A percentile compares a stretch with the other conserved stretches of the same genome.
Evolutionary conservation across 2,329 filamentous ascomycete genomes (phyloP).

Genomic region (Aspergillus bombycis): DNA sequence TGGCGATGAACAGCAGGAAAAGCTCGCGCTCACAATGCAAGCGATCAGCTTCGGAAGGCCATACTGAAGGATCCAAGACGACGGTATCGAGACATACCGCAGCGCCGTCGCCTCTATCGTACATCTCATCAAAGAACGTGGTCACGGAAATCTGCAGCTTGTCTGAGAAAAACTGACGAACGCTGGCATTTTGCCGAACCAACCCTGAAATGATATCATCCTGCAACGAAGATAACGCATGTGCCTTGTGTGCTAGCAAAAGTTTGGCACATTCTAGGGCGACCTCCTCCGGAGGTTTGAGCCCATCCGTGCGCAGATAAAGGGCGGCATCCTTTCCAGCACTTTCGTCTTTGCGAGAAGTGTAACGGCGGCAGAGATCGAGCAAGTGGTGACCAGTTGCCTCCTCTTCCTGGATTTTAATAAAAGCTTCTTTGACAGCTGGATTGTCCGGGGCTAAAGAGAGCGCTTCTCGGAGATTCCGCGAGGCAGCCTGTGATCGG

Average conservation of each 20-base stretch:
- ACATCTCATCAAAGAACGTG: conserved; percentile 53
- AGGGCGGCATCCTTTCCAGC: conserved; percentile 49
- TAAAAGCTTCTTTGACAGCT: conserved; percentile 49
- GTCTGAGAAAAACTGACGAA: conserved; percentile 47
- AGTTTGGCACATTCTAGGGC: conserved; percentile 49
- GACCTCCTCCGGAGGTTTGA: conserved; percentile 45
- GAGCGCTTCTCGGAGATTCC: conserved; percentile 54
- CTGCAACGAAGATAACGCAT: conserved; percentile 43
- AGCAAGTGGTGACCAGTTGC: conserved; percentile 47
- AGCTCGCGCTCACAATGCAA: conserved; percentile 51
- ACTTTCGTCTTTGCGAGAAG: conserved; percentile 43
- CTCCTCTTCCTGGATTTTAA: conserved; percentile 49
- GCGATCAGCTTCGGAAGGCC: conserved; percentile 48
- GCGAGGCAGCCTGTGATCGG: conserved; percentile 45
- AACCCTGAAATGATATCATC: conserved; percentile 53
- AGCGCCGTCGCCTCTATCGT: conserved; percentile 51
- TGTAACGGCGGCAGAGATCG: conserved; percentile 49
- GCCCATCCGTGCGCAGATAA: conserved; percentile 48
- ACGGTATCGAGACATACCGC: conserved; percentile 52
- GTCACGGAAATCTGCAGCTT: conserved; percentile 49
- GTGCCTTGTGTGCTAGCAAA: conserved; percentile 41
- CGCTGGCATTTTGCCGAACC: conserved; percentile 46
- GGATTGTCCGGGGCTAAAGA: conserved; percentile 49
- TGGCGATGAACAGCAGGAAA: conserved; percentile 73
- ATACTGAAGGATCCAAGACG: conserved; percentile 49